These are phyloP conservation scores for Russula emetica DNA, from an alignment of 768 basidiomycete species.

Conservation along the genomic window DNA sequence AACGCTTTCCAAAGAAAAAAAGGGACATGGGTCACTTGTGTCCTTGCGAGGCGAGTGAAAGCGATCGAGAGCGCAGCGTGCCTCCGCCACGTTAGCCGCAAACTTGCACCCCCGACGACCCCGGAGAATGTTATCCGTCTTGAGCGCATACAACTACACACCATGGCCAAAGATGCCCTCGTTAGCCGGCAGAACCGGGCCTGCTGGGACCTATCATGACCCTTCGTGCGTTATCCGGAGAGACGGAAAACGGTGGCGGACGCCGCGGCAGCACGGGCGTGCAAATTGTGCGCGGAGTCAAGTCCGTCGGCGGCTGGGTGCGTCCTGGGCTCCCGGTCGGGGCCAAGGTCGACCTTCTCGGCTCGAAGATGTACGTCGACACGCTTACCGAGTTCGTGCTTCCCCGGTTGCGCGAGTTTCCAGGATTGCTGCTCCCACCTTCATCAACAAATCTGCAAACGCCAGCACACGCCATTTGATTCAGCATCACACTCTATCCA, in stretches of 20 bases:
- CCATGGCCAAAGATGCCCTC: conserved; percentile 78
- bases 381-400: conserved; percentile 90
- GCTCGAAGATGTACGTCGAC: conserved; percentile 90
- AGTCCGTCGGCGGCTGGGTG: conserved; percentile 78
- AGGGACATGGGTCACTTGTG: no score
- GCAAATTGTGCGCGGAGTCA: conserved; percentile 64
- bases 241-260: conserved; percentile 70
- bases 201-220: conserved; percentile 86
- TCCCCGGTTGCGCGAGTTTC: conserved; percentile 89
- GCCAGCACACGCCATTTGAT: conserved; percentile 35
- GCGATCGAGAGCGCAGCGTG: no score
- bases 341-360: conserved; percentile 86
- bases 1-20: no score
- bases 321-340: conserved; percentile 78
- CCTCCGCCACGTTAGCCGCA: conserved; percentile 61
- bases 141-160: conserved; percentile 82
- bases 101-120: conserved; percentile 60
- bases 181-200: conserved; percentile 59
- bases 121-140: conserved; percentile 68
- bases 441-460: conserved; percentile 64
- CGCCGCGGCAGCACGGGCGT: conserved; percentile 68
- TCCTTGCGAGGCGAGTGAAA: no score
- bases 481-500: conserved; percentile 4
- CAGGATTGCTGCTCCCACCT: conserved; percentile 75
- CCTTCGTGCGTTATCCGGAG: conserved; percentile 81